Evolutionary conservation across 176 grass and related monocot species (phyloP).

Genomic region (Urochloa ruziziensis): DNA sequence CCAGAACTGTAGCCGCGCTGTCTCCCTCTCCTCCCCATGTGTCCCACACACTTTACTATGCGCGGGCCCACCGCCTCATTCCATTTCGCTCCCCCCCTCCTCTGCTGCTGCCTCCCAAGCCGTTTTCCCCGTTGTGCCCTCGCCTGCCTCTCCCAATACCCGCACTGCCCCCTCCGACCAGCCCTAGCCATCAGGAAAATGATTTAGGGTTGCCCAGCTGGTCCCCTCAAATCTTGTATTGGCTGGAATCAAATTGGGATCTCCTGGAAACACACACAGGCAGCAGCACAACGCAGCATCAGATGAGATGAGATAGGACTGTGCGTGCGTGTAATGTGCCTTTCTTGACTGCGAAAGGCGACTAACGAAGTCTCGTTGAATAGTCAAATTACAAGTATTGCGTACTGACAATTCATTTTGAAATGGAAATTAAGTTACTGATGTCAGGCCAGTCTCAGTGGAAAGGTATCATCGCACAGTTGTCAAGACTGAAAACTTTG

Average conservation of each 20-base stretch:
- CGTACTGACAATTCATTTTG: not conserved
- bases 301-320: not conserved
- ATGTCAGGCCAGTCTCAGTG: too few species aligned
- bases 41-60: constrained; percentile 38
- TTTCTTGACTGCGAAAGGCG: not conserved
- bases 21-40: not conserved
- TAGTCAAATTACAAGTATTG: constrained; percentile 1
- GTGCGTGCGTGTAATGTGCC: too few species aligned
- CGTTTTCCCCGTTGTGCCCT: not conserved
- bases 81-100: not conserved
- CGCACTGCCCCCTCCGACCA: not conserved
- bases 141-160: not conserved
- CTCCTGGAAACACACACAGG: not conserved
- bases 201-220: not conserved
- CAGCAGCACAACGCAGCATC: not conserved
- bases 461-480: too few species aligned
- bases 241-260: constrained; percentile 15
- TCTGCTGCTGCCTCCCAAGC: too few species aligned
- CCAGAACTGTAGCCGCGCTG: constrained; percentile 37
- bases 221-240: constrained; percentile 42
- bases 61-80: constrained; percentile 32
- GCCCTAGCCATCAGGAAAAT: not conserved
- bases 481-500: too few species aligned
- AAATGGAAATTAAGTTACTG: not conserved
- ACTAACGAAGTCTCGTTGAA: not conserved